Base-by-base conservation (phyloP, 1,139 yeast species). In the Scheffersomyces lignicola region DNA sequence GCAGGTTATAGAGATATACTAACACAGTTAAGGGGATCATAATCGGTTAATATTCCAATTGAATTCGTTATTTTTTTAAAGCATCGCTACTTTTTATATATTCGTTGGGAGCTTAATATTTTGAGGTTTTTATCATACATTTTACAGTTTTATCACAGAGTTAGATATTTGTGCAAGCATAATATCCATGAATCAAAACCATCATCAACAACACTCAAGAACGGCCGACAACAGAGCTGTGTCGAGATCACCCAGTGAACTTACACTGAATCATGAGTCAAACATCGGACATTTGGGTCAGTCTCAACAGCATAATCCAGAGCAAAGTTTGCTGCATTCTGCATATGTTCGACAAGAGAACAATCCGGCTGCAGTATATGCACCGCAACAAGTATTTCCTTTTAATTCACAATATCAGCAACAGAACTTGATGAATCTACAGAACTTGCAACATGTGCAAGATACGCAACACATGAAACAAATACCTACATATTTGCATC, bases 371-470 rank as follows among this genome's bases (percentile, higher is more conserved):
- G 20, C 18, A 26, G 20, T 10, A 13, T 14, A 7, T 21, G n/a
- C n/a, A 26, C 29, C 21, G 29, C 14, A 36, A 33, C 13, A n/a
- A n/a, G n/a, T n/a, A n/a, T n/a, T n/a, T n/a, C n/a, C n/a, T n/a
- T n/a, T n/a, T n/a, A n/a, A n/a, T n/a, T n/a, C n/a, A n/a, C n/a
- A n/a, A n/a, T n/a, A n/a, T n/a, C n/a, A n/a, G n/a, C n/a, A n/a
- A n/a, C n/a, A n/a, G n/a, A n/a, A n/a, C n/a, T n/a, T n/a, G n/a
- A n/a, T n/a, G n/a, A n/a, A n/a, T n/a, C n/a, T n/a, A n/a, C n/a
- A n/a, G n/a, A n/a, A n/a, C n/a, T n/a, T 18, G 14, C 37, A 31
- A 18, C 38, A 33, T 22, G 33, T 15, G 11, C 37, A 24, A 9
- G 26, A 7, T 7, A 11, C 26, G 6, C 26, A 12, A 23, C 13